These are phyloP conservation scores for Vitis rotundifolia DNA, from an alignment of 164 flowering plant genomes.

Conservation along the genomic window DNA sequence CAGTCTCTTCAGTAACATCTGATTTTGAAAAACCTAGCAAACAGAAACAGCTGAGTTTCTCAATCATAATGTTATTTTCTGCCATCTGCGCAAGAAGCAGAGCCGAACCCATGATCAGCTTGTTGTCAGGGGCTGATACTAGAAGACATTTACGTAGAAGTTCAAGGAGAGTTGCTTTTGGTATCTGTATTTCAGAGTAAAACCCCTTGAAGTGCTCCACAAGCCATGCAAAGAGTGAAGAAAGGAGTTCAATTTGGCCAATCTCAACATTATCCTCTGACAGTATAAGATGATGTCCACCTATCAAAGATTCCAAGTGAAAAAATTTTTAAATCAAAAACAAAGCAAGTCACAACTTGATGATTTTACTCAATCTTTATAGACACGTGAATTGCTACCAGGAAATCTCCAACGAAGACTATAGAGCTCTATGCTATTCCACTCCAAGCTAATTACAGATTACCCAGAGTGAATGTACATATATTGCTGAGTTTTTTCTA, in stretches of 20 bases:
- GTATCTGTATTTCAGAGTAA: constrained; percentile 25
- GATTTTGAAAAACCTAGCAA: constrained; percentile 14
- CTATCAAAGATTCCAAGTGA: constrained; percentile 10
- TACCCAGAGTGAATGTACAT: background rate
- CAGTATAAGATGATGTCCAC: constrained; percentile 13
- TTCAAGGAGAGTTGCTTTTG: constrained; percentile 30
- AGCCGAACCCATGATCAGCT: constrained; percentile 48
- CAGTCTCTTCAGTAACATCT: constrained; percentile 13
- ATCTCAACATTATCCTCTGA: constrained; percentile 23
- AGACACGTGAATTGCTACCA: no score
- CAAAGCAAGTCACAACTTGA: background rate
- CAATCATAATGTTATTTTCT: constrained; percentile 31
- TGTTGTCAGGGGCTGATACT: constrained; percentile 35
- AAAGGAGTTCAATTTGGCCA: constrained; percentile 38
- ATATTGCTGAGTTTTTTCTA: background rate
- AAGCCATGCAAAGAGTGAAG: constrained; percentile 63
- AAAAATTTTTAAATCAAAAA: background rate
- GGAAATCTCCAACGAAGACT: no score
- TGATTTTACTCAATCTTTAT: no score
- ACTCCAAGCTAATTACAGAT: background rate
- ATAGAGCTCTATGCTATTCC: background rate
- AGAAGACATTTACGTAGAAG: constrained; percentile 59
- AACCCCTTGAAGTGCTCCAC: constrained; percentile 33
- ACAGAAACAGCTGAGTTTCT: constrained; percentile 53
- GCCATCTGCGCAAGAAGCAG: constrained; percentile 48